Conservation (phyloP, 257 asterid species). For the Solanum boliviense region DNA sequence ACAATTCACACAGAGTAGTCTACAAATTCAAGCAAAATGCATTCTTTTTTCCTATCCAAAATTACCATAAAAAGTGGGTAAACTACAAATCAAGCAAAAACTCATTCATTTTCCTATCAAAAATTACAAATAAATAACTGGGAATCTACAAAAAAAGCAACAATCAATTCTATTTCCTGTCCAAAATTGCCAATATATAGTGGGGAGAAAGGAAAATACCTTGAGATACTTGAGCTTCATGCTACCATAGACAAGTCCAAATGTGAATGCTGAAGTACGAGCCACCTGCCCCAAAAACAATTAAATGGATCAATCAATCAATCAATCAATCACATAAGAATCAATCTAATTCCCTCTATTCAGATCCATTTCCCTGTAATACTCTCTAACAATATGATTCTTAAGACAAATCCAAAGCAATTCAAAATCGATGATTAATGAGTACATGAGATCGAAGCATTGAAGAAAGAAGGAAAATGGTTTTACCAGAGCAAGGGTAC, state of each 20-base stretch:
- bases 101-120: neutral
- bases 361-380: neutral
- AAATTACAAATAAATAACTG: neutral
- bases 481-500: conserved; percentile 40
- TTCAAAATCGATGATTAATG: neutral
- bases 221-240: conserved; percentile 35
- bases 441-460: neutral
- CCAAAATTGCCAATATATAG: neutral
- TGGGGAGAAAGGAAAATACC: conserved; percentile 9
- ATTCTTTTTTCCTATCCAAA: neutral
- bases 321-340: neutral
- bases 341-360: neutral
- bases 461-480: neutral
- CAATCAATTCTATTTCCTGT: neutral
- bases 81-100: neutral
- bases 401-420: neutral
- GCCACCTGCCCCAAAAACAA: conserved; percentile 6
- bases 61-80: neutral
- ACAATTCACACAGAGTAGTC: neutral
- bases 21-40: neutral
- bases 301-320: neutral
- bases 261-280: conserved; percentile 30
- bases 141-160: neutral
- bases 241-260: conserved; percentile 32
- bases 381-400: neutral